These are phyloP conservation scores for Nigrograna mackinnonii DNA, from an alignment of 2,329 filamentous ascomycete genomes.

Conservation along the genomic window DNA sequence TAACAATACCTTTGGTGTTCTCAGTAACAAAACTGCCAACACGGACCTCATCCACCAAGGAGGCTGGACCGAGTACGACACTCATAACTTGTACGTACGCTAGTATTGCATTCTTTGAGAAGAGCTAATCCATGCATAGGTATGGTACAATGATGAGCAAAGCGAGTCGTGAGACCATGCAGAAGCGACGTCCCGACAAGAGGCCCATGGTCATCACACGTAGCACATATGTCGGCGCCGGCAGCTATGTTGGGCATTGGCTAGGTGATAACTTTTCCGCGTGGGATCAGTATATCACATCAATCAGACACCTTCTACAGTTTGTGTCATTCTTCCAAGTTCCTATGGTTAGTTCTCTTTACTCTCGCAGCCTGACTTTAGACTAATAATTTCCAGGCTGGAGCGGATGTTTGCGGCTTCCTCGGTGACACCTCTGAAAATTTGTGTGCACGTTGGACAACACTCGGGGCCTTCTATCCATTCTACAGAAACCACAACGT, in stretches of 20 bases:
- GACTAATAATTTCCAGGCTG: constrained; percentile 46
- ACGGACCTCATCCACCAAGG: constrained; percentile 71
- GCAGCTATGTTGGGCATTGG: constrained; percentile 62
- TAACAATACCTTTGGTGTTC: constrained; percentile 56
- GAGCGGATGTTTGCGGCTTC: constrained; percentile 75
- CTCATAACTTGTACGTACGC: constrained; percentile 74
- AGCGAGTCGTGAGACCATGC: constrained; percentile 68
- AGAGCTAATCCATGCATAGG: constrained; percentile 5
- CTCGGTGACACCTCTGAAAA: constrained; percentile 66
- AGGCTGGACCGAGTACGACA: constrained; percentile 71
- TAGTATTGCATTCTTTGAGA: constrained; percentile 63
- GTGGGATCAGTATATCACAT: constrained; percentile 48
- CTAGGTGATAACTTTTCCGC: constrained; percentile 56
- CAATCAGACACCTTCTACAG: constrained; percentile 45
- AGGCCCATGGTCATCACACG: constrained; percentile 75
- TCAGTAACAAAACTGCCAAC: constrained; percentile 58
- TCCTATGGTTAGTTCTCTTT: constrained; percentile 38
- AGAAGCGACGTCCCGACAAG: constrained; percentile 64
- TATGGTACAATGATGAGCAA: constrained; percentile 77
- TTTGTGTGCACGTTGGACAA: constrained; percentile 74
- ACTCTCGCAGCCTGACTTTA: constrained; percentile 15
- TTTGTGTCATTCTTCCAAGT: constrained; percentile 51
- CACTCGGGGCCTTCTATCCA: constrained; percentile 70
- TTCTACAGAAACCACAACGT: constrained; percentile 76
- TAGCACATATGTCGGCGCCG: constrained; percentile 76